Conservation (phyloP, 306 rosid genomes). For the Styphnolobium japonicum region DNA sequence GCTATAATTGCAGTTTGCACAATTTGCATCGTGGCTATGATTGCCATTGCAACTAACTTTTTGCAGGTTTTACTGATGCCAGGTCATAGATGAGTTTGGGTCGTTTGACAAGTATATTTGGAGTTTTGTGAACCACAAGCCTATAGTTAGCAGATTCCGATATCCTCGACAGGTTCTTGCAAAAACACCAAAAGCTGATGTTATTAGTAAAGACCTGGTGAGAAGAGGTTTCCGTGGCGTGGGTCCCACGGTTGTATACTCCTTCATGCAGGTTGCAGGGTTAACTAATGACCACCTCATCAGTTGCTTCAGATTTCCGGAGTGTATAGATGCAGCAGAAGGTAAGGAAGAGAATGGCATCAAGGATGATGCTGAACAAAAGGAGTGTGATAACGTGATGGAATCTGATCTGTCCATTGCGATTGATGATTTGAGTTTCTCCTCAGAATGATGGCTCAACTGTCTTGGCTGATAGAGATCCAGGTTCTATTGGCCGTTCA, state of each 20-base stretch:
- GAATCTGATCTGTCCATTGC: conserved; percentile 56
- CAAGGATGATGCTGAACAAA: conserved; percentile 35
- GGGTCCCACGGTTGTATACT: conserved; percentile 70
- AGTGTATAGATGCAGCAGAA: conserved; percentile 57
- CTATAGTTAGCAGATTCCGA: conserved; percentile 65
- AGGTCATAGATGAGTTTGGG: conserved; percentile 76
- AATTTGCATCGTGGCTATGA: conserved; percentile 30
- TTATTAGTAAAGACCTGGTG: conserved; percentile 73
- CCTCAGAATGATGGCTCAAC: conserved; percentile 48
- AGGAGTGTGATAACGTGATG: conserved; percentile 38
- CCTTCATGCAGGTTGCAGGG: conserved; percentile 81
- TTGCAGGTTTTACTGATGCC: conserved; percentile 65
- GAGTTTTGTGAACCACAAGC: conserved; percentile 80
- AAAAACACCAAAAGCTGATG: conserved; percentile 82
- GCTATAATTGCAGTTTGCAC: conserved; percentile 31
- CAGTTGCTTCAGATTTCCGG: conserved; percentile 77
- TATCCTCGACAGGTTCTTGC: conserved; percentile 80
- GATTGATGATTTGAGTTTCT: conserved; percentile 56
- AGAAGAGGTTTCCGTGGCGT: conserved; percentile 76
- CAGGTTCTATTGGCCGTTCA: conserved; percentile 32
- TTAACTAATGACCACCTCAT: conserved; percentile 76
- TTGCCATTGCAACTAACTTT: conserved; percentile 52
- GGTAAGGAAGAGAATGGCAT: conserved; percentile 51
- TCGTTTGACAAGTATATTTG: conserved; percentile 73
- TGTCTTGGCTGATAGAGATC: conserved; percentile 15